A percentile compares a stretch with the other conserved stretches of the same genome.
phyloP scores from a whole-genome alignment of 148 eudicot species.

The Amaranthus cruentus region DNA sequence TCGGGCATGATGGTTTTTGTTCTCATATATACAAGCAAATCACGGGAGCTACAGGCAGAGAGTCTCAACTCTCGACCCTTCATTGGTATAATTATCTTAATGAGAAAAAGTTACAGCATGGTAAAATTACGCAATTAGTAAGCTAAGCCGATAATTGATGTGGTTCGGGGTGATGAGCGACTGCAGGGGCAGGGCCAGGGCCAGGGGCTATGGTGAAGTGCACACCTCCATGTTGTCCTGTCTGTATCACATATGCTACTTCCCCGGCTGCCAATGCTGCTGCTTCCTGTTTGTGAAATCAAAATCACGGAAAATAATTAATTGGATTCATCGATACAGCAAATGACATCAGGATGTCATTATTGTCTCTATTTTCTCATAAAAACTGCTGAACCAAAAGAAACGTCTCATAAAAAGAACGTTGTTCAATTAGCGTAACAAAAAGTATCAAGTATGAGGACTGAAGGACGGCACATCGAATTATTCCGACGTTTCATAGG shows the following conservation, averaged over 20 bases:
- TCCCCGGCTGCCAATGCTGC: constrained; percentile 64
- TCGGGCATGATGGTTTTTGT: not conserved
- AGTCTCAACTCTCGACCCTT: not conserved
- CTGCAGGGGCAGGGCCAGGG: constrained; percentile 19
- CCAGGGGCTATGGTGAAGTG: constrained; percentile 59
- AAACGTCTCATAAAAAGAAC: no score
- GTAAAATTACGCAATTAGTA: constrained; percentile 2
- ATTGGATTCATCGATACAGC: not conserved
- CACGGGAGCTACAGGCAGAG: not conserved
- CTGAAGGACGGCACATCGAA: no score
- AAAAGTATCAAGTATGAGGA: no score
- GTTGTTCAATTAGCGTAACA: no score
- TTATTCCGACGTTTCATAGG: no score
- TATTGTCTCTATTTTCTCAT: no score
- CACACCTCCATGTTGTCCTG: constrained; percentile 60
- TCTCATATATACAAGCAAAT: constrained; percentile 23
- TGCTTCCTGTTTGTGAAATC: constrained; percentile 45
- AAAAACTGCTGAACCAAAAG: no score
- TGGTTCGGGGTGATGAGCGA: constrained; percentile 31
- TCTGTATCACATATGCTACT: constrained; percentile 69
- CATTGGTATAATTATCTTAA: not conserved
- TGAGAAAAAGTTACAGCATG: constrained; percentile 11
- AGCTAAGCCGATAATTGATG: constrained; percentile 14
- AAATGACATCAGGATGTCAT: no score
- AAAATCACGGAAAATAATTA: not conserved